phyloP scores from a whole-genome alignment of 2,329 filamentous ascomycete species.

The Cryphonectria nitschkei region DNA sequence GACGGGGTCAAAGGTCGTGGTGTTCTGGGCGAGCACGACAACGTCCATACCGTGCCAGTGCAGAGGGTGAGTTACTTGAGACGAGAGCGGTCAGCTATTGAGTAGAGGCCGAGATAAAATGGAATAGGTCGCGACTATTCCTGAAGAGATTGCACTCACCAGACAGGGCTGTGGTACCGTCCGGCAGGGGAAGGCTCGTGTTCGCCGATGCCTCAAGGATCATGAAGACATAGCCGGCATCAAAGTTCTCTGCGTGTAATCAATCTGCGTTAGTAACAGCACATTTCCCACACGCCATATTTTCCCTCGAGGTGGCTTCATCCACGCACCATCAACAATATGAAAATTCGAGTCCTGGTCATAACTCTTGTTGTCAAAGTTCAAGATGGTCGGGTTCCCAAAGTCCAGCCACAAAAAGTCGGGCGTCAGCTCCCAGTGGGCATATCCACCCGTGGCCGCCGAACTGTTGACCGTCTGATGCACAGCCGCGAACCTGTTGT shows the following conservation, averaged over 20 bases:
- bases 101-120: too few relatives aligned
- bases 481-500: slow-evolving; percentile 9
- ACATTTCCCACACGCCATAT: neutral
- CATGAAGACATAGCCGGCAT: slow-evolving; percentile 26
- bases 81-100: neutral
- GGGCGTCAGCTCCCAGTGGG: slow-evolving; percentile 26
- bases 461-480: slow-evolving; percentile 7
- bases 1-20: slow-evolving; percentile 29
- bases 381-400: slow-evolving; percentile 27
- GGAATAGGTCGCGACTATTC: neutral
- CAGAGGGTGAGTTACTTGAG: slow-evolving; percentile 25
- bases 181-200: slow-evolving; percentile 15
- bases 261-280: neutral
- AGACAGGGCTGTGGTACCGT: neutral
- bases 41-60: slow-evolving; percentile 39
- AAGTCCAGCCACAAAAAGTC: slow-evolving; percentile 29
- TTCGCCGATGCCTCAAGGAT: slow-evolving; percentile 22
- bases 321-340: slow-evolving; percentile 22
- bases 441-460: slow-evolving; percentile 6
- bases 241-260: slow-evolving; percentile 18
- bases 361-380: slow-evolving; percentile 25
- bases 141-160: slow-evolving; percentile 6
- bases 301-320: too few relatives aligned
- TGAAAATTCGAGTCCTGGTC: slow-evolving; percentile 24
- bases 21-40: slow-evolving; percentile 36